Conservation (phyloP, 257 asterid species). For the Fraxinus americana region DNA sequence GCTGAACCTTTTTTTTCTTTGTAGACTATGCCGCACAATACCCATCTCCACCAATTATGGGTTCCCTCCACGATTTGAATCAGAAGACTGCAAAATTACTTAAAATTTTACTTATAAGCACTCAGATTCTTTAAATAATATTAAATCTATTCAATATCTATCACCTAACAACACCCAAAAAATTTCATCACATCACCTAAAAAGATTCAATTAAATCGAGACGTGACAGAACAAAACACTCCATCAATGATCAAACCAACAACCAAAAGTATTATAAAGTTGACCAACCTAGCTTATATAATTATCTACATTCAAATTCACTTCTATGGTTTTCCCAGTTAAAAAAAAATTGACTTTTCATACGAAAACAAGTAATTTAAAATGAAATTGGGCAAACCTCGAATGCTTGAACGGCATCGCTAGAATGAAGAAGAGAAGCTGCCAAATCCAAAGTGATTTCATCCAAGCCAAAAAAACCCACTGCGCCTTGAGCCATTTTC, state of each 20-base stretch:
- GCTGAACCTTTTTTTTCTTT: no score
- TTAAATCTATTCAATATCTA: not conserved
- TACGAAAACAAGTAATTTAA: not conserved
- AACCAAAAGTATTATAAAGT: not conserved
- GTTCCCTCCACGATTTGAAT: not conserved
- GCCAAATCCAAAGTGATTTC: conserved; percentile 73
- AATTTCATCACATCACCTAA: not conserved
- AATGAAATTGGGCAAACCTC: conserved; percentile 50
- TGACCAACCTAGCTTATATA: not conserved
- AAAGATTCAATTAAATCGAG: not conserved
- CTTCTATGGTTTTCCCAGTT: not conserved
- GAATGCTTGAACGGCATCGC: conserved; percentile 65
- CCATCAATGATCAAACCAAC: not conserved
- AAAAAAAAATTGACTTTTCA: not conserved
- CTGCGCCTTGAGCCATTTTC: conserved; percentile 54
- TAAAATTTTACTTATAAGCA: not conserved
- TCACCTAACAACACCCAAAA: not conserved
- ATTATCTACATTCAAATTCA: not conserved
- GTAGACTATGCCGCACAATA: not conserved
- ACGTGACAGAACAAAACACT: not conserved
- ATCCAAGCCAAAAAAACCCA: conserved; percentile 86
- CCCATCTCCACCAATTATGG: not conserved
- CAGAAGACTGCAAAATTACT: not conserved
- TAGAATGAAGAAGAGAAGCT: conserved; percentile 65
- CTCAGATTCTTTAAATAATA: not conserved